Evolutionary conservation across 225 moss, liverwort and hornwort genomes (phyloP).

Genomic region (Asterella californica): DNA sequence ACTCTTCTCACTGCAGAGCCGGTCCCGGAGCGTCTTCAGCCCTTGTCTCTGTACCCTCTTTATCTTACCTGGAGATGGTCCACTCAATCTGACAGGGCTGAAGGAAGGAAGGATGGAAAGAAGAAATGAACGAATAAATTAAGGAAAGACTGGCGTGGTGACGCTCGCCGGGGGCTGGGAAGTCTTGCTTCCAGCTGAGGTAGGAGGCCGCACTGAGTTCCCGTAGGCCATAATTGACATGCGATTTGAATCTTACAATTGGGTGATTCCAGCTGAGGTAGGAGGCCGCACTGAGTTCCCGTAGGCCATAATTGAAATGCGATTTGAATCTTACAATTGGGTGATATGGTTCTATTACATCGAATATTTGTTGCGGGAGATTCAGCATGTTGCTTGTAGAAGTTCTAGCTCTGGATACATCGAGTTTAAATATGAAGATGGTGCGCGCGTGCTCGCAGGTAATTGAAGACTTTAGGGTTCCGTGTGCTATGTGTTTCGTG

Average conservation of each 20-base stretch:
- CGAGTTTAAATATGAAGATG: neutral
- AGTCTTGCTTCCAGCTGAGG: neutral
- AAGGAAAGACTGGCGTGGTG: neutral
- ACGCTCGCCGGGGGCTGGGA: neutral
- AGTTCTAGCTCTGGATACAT: neutral
- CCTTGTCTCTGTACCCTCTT: neutral
- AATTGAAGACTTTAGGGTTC: constrained; percentile 11
- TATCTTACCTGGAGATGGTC: neutral
- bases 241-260: too few relatives aligned
- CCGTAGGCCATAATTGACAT: neutral
- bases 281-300: neutral
- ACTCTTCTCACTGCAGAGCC: neutral
- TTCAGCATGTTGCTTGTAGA: neutral
- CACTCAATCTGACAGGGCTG: neutral
- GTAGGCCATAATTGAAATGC: neutral
- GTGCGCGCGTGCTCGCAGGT: neutral
- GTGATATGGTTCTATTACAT: neutral
- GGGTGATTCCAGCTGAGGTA: neutral
- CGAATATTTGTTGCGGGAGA: neutral
- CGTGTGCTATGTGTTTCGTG: neutral
- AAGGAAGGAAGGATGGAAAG: neutral
- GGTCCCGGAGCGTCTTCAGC: neutral
- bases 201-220: neutral
- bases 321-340: neutral
- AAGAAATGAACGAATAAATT: neutral